Base-by-base conservation (phyloP, 1,139 yeast species). In the Suhomyces chickasaworum region DNA sequence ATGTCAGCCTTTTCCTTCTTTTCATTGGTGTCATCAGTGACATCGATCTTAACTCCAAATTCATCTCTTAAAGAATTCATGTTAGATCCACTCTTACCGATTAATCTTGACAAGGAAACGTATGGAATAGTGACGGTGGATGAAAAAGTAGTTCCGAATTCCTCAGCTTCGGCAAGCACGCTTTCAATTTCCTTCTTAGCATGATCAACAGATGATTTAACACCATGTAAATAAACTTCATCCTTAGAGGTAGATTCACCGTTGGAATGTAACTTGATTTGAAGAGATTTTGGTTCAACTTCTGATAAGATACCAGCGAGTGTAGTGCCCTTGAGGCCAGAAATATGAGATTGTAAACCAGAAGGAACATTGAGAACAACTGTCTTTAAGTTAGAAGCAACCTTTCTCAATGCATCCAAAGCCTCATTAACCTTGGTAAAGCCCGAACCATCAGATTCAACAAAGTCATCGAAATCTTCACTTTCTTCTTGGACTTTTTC, bases 71-170 rank as follows among this genome's bases (percentile, higher is more conserved):
- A 68, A 45, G 81, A 71, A 56, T 81, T 79, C 63, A 93, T 70
- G 61, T 84, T 81, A 37, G 88, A 71, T 48, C 99, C 99, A 52
- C 82, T 88, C 64, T 86, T 87, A 55, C 99, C 99, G 65, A 95
- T 89, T 47, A 95, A 76, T 66, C 95, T 84, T 36, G 95, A 79
- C 50, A 91, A 74, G 40, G 82, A 80, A 47, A 77, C 71, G 2
- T 81, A 67, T 50, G 97, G 96, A 59, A 89, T 84, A 38, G 72
- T 73, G 13, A 65, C 53, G 35, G 77, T 70, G 18, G 82, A 66
- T 43, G 74, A 68, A 65, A 78, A 87, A 43, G 80, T 79, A 50
- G 84, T 80, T 22, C 82, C 78, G 46, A 73, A 75, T 49, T 78
- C 84, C 58, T 80, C 78, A 42, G 86, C 82, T 53, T 87, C 93